Evolutionary conservation across 306 rosid species (phyloP), one percentile per base, ranked within the genome.

Genomic region (Quercus glauca): DNA sequence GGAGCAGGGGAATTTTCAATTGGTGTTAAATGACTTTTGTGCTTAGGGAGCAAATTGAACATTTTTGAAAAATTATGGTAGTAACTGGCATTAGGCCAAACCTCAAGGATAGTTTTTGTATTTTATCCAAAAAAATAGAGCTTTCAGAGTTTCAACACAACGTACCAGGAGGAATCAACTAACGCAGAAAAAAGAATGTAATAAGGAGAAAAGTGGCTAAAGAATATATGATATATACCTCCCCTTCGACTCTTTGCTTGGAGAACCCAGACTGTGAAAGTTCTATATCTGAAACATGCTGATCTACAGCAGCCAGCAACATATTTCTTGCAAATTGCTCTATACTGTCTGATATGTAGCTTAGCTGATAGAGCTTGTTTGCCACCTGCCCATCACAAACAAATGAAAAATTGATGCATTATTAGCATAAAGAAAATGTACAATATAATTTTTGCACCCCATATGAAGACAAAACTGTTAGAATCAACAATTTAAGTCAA

Each of bases 321-420:
- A 84, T 90, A 60, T 88, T 73, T 79, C 89, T 91, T 1, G 99
- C 97, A 87, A 86, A 88, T 51, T 90, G 89, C 84, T 91, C 98
- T 74, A 95, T 90, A 72, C 78, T 89, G 72, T 89, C 98, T 17
- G 94, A 86, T 73, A 95, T 41, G 85, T 91, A 95, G 76, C 83
- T 89, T 72, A 95, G 91, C 88, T 86, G 97, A 87, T 88, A 95
- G 69, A 95, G 98, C 87, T 95, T 95, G 90, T 93, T 93, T 73
- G 97, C 95, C 87, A 95, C 99, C 99, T 95, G 82, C 74, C 57
- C 65, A 79, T 79, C 14, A 78, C 52, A 73, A 73, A 57, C 3
- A 84, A 64, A 75, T 26, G n/a, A 73, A 57, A 63, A 55, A 76
- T 6, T 14, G 75, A 51, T 64, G 57, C 10, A 71, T 59, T 21